phyloP scores from a whole-genome alignment of 176 grass and related monocot genomes.

The Musa troglodytarum region DNA sequence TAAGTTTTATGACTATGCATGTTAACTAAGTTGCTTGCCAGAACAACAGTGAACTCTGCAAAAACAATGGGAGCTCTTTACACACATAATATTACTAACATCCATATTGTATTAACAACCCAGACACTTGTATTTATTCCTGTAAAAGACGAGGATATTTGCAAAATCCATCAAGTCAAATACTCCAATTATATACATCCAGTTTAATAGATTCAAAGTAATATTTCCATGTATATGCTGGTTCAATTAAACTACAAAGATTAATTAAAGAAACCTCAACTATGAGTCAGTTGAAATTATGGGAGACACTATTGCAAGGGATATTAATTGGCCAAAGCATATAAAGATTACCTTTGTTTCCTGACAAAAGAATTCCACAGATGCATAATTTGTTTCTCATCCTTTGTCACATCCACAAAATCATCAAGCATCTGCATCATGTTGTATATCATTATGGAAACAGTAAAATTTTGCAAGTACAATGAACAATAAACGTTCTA shows the following conservation, averaged over 20 bases:
- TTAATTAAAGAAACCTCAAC: no score
- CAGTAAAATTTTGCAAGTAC: not conserved
- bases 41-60: not conserved
- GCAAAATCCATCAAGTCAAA: not conserved
- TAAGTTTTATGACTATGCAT: not conserved
- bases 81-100: no score
- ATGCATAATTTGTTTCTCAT: conserved; percentile 87
- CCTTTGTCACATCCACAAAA: conserved; percentile 64
- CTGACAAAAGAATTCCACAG: conserved; percentile 91
- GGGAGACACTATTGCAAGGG: not conserved
- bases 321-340: conserved; percentile 6
- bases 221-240: no score
- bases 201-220: not conserved
- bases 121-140: no score
- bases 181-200: not conserved
- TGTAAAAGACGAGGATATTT: not conserved
- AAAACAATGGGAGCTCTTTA: no score
- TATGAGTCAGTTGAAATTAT: no score
- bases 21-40: not conserved
- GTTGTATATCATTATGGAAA: not conserved
- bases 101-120: no score
- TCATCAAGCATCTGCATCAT: conserved; percentile 71
- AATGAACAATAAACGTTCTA: not conserved
- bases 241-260: no score
- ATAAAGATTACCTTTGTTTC: conserved; percentile 55